Base-by-base conservation (phyloP, 2,329 filamentous ascomycete genomes). In the Ophioceras dolichostomum region DNA sequence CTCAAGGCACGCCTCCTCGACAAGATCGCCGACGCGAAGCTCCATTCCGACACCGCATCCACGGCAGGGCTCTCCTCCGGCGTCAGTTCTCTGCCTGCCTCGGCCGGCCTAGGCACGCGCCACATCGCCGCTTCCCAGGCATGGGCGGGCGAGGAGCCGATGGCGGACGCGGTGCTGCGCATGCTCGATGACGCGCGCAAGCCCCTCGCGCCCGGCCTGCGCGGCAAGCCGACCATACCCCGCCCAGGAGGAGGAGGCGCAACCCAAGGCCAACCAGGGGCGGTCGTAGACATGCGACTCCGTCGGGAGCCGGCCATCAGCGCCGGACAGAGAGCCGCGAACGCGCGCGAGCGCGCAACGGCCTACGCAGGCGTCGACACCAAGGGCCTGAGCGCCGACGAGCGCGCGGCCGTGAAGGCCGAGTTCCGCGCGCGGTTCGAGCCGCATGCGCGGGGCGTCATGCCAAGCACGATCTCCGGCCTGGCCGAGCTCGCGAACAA, bases 401-500 rank as follows among this genome's bases (percentile, higher is more conserved):
- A 96, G 55, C 73, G 74, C 26, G 81, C 85, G 46, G 75, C 76
- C 12, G 66, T 84, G 48, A 72, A 76, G 34, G 69, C 72, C 44
- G 78, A 91, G 52, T 71, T 96, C 41, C 79, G 80, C 27, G 87
- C 94, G 40, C 72, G 88, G 1, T 94, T 96, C 48, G 64, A 73
- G 13, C 79, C 88, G 0, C 74, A 70, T 2, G 81, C 78, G 3
- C 70, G 86, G 33, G 66, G 76, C 0, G 31, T 21, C 17, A 73
- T 93, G 57, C 85, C 88, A 2, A 81, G 78, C 39, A 78, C 83
- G 0, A 62, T 96, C 2, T 73, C 81, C 24, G 91, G 88, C 0
- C 64, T 98, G 12, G 73, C 81, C 4, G 83, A 83, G 1, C 59
- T 96, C 36, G 91, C 91, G 1, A 95, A 96, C 54, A 80, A 95